A percentile compares a stretch with the other conserved stretches of the same genome.
Conservation (phyloP, 2,329 filamentous ascomycete species). For the Tricladium varicosporioides region DNA sequence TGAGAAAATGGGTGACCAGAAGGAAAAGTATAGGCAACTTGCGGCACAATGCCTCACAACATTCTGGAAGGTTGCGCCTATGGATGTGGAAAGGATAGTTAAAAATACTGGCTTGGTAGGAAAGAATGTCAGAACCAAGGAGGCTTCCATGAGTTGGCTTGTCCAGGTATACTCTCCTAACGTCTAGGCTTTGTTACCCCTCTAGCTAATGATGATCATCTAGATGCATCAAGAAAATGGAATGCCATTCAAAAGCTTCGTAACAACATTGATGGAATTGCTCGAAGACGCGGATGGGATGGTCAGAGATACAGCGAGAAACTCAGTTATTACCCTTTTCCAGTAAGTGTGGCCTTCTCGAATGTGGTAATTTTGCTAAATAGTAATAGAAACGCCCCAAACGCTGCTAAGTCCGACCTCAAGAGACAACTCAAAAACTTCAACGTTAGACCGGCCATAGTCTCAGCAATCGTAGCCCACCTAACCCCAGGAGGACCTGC, state of each 20-base stretch:
- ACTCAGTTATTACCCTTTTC: constrained; percentile 83
- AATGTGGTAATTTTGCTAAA: not conserved
- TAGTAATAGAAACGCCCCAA: constrained; percentile 58
- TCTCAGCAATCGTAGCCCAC: constrained; percentile 74
- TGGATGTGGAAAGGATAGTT: constrained; percentile 77
- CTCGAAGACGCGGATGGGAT: constrained; percentile 87
- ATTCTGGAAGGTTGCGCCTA: constrained; percentile 66
- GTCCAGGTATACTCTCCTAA: constrained; percentile 56
- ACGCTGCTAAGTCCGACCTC: constrained; percentile 81
- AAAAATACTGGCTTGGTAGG: constrained; percentile 75
- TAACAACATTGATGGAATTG: constrained; percentile 77
- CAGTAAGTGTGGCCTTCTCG: constrained; percentile 48
- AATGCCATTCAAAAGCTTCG: constrained; percentile 79
- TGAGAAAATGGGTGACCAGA: constrained; percentile 83
- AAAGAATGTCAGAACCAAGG: constrained; percentile 81
- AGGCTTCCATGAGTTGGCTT: constrained; percentile 82
- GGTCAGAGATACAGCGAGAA: constrained; percentile 82
- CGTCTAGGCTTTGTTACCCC: not conserved
- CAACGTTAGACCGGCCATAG: constrained; percentile 84
- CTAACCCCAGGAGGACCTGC: constrained; percentile 52
- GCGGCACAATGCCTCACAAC: constrained; percentile 76
- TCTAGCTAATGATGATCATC: not conserved
- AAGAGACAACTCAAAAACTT: constrained; percentile 82
- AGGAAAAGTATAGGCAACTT: constrained; percentile 77
- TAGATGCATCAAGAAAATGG: constrained; percentile 80